Conservation (phyloP, 2,329 filamentous ascomycete species). For the Phaeosphaeriaceae sp. region DNA sequence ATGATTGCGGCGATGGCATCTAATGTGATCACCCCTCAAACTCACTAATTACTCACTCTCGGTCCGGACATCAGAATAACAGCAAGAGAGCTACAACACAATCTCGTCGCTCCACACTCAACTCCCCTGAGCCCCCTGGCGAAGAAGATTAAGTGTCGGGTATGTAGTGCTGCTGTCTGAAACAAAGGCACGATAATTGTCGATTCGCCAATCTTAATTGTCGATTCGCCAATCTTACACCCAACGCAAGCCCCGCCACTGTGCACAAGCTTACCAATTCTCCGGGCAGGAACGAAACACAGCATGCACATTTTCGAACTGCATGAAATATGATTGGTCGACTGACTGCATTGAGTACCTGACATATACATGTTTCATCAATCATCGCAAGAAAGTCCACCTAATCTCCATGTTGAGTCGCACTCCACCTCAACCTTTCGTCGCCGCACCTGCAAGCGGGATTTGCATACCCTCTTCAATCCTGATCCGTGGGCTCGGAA, state of each 20-base stretch:
- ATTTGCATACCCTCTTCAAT: conserved; percentile 27
- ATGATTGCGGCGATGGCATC: background rate
- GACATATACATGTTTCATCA: background rate
- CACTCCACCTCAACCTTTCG: background rate
- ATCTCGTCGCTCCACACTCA: background rate
- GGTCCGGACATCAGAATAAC: too few relatives aligned
- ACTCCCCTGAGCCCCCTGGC: background rate
- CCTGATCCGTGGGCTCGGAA: conserved; percentile 27
- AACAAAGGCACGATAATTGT: background rate
- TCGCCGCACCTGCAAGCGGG: conserved; percentile 24
- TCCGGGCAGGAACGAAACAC: background rate
- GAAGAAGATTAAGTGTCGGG: background rate
- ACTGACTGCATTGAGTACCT: background rate
- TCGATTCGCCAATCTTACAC: background rate
- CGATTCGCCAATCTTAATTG: background rate
- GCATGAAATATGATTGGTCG: background rate
- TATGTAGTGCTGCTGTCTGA: conserved; percentile 2
- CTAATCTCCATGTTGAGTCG: background rate
- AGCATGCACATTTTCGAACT: background rate
- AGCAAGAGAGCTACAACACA: too few relatives aligned
- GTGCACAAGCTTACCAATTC: background rate
- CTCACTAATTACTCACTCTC: too few relatives aligned
- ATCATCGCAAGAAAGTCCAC: background rate
- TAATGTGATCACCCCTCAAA: background rate
- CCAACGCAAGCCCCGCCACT: background rate